Base-by-base conservation (phyloP, 768 basidiomycete genomes). In the Leccinum broughii region DNA sequence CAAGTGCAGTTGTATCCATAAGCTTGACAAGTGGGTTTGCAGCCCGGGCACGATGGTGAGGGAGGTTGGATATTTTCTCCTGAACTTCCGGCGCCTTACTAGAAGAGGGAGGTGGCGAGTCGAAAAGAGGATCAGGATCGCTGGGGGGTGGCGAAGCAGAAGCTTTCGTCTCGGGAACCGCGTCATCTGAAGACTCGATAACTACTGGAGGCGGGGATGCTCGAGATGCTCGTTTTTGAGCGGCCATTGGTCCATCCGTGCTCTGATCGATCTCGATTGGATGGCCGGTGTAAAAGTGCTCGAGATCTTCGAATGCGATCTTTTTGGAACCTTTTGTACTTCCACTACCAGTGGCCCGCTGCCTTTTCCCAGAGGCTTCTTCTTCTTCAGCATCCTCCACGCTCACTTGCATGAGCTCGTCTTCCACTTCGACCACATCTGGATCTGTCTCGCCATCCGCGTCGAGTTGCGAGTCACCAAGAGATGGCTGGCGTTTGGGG, bases 21-120 rank as follows among this genome's bases (percentile, higher is more conserved):
- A 83, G 69, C 64, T 83, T 83, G 20, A 88, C 80, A 4, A 77
- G 76, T 15, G 88, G 85, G 26, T 86, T 84, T 17, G 78, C 77
- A 14, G 72, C 75, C 49, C 84, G 81, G 1, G 70, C 73, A 57
- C 81, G 81, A 68, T 86, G 86, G 6, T 63, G 62, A 24, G 76
- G 76, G 5, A 73, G 50, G 5, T 24, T 28, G 3, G 60, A 8
- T 1, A 54, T 63, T 15, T 22, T 56, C 15, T 20, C 44, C 20
- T 61, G 61, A 51, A 3, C 32, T 60, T 65, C 64, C 4, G 51
- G 48, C 6, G 35, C 32, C 50, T 58, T 54, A 14, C 64, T 64
- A 41, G 63, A 50, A 51, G 32, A 6, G 17, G 22, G 39, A 24
- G 63, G 48, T 7, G 72, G 61, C 13, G 74, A 73, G 54, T 70